Evolutionary conservation across 1,284 basidiomycete species (phyloP).

Genomic region (Tilletiopsis washingtonensis): DNA sequence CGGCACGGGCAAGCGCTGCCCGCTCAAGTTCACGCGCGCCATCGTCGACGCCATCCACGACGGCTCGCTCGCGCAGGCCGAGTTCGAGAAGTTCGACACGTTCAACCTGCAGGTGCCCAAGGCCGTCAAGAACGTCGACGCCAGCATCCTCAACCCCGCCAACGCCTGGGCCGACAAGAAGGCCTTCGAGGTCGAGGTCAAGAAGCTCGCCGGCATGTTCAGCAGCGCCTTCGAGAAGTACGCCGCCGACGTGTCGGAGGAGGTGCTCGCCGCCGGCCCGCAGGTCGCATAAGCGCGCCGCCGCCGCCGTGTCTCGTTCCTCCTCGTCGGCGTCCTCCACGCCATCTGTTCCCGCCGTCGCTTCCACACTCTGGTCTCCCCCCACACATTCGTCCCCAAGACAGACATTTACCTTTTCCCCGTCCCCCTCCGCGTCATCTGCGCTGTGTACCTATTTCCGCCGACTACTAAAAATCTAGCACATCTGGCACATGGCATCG

Average conservation of each 20-base stretch:
- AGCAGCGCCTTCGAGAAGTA: constrained; percentile 45
- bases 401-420: too few relatives aligned
- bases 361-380: too few relatives aligned
- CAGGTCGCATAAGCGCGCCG: not conserved
- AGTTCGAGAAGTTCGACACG: constrained; percentile 67
- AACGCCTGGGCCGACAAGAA: constrained; percentile 35
- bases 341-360: too few relatives aligned
- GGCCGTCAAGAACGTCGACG: constrained; percentile 23
- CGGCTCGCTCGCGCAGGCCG: constrained; percentile 74
- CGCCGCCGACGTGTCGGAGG: constrained; percentile 35
- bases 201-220: constrained; percentile 47
- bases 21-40: constrained; percentile 64
- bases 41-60: constrained; percentile 97
- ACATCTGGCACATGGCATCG: too few relatives aligned
- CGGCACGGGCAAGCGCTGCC: constrained; percentile 54
- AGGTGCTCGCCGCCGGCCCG: constrained; percentile 40
- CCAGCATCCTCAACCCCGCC: constrained; percentile 35
- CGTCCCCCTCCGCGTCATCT: too few relatives aligned
- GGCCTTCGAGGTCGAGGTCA: constrained; percentile 39
- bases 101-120: constrained; percentile 44
- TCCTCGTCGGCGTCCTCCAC: too few relatives aligned
- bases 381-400: too few relatives aligned
- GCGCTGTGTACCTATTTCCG: too few relatives aligned
- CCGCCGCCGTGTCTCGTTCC: too few relatives aligned
- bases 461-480: too few relatives aligned